Conservation (phyloP, 495 filamentous ascomycete species). For the Lophiotrema nucula region DNA sequence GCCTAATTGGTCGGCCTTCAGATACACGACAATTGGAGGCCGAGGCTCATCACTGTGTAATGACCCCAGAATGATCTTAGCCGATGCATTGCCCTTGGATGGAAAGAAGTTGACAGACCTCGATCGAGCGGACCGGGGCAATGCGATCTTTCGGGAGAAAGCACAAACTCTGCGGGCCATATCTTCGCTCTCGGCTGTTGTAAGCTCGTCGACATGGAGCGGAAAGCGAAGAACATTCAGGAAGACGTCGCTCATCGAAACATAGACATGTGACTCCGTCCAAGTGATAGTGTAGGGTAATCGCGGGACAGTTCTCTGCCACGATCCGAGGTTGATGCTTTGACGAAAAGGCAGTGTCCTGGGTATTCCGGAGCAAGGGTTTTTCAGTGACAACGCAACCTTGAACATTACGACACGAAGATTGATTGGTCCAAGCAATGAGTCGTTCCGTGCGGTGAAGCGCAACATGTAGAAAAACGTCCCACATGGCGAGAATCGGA, state of each 20-base stretch:
- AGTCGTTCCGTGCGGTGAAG: neutral
- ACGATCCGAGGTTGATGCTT: neutral
- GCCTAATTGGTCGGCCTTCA: neutral
- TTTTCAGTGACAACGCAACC: neutral
- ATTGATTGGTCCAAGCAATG: neutral
- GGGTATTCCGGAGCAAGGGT: neutral
- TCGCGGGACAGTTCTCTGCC: neutral
- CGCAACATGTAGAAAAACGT: neutral
- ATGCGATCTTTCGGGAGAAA: neutral
- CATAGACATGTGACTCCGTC: neutral
- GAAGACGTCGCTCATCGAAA: neutral
- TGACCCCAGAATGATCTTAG: neutral
- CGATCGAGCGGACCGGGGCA: neutral
- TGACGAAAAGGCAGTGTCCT: neutral
- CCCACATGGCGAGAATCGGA: neutral
- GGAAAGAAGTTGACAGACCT: conserved; percentile 1
- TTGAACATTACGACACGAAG: neutral
- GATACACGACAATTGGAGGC: neutral
- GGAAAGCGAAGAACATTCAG: neutral
- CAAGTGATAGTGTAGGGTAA: neutral
- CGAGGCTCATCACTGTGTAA: neutral
- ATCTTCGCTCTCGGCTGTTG: neutral
- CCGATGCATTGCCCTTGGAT: neutral
- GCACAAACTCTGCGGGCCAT: neutral
- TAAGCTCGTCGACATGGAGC: neutral